Evolutionary conservation across 2,329 filamentous ascomycete species (phyloP).

Genomic region (Fusarium sp.): DNA sequence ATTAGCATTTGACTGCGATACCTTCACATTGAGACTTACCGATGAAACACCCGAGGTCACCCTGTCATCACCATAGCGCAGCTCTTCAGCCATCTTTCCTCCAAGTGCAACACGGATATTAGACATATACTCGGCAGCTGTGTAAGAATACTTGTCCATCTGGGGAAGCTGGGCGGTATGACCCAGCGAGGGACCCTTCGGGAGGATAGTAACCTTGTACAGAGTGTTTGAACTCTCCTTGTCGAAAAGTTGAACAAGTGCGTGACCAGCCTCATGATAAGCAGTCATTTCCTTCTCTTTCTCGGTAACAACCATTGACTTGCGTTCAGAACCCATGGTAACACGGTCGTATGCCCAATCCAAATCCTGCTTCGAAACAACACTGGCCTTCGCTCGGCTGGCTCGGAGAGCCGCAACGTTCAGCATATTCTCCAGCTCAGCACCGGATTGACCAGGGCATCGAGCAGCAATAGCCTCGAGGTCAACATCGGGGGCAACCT

Average conservation of each 20-base stretch:
- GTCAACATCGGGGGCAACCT: constrained; percentile 83
- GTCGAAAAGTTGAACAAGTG: constrained; percentile 87
- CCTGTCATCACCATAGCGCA: constrained; percentile 90
- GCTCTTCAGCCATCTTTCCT: constrained; percentile 90
- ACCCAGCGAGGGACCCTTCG: constrained; percentile 86
- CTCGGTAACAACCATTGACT: constrained; percentile 88
- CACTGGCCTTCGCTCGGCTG: constrained; percentile 83
- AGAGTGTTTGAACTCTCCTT: constrained; percentile 78
- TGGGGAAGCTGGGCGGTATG: constrained; percentile 89
- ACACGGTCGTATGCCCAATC: constrained; percentile 99
- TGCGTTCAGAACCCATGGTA: constrained; percentile 94
- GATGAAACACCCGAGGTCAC: constrained; percentile 89
- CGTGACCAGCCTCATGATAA: constrained; percentile 96
- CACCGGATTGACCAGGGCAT: constrained; percentile 92
- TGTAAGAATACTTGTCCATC: constrained; percentile 91
- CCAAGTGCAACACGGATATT: constrained; percentile 85
- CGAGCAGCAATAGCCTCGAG: constrained; percentile 85
- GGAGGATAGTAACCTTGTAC: constrained; percentile 98
- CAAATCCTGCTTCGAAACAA: constrained; percentile 83
- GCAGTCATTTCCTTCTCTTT: constrained; percentile 97
- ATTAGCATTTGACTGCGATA: constrained; percentile 42
- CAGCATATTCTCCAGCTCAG: constrained; percentile 95
- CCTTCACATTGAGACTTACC: constrained; percentile 62
- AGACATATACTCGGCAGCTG: constrained; percentile 85
- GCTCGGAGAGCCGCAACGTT: constrained; percentile 96